Evolutionary conservation across 2,329 filamentous ascomycete species (phyloP).

Genomic region (Arthrinium phaeospermum): DNA sequence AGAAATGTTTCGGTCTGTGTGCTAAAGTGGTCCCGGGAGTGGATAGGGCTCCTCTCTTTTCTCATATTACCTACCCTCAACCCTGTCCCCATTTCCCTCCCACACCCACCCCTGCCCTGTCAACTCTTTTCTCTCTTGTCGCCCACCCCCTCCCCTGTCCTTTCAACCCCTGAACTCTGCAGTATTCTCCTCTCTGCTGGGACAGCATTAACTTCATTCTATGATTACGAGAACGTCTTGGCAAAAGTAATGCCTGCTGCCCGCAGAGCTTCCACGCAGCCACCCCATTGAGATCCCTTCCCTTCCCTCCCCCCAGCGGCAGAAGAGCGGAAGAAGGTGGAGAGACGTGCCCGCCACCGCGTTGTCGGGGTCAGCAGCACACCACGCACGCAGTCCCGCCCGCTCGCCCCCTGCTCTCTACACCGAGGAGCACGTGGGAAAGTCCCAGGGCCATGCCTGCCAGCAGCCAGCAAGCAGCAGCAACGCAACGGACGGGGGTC

Average conservation of each 20-base stretch:
- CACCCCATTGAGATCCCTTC: background rate
- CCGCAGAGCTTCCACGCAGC: background rate
- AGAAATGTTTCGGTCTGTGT: conserved; percentile 14
- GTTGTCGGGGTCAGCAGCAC: conserved; percentile 3
- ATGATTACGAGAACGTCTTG: conserved; percentile 11
- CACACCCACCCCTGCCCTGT: background rate
- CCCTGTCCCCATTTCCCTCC: background rate
- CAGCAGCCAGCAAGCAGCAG: background rate
- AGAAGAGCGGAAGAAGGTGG: conserved; percentile 16
- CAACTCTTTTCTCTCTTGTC: background rate
- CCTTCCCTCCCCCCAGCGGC: background rate
- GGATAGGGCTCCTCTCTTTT: conserved; percentile 13
- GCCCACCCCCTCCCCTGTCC: background rate
- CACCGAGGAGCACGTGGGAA: conserved; percentile 5
- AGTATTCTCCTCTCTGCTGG: background rate
- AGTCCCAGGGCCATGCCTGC: background rate
- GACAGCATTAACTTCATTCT: background rate
- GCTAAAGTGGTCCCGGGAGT: conserved; percentile 1
- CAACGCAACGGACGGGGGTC: background rate
- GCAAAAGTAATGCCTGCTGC: background rate
- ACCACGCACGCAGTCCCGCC: background rate
- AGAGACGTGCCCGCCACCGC: background rate
- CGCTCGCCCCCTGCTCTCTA: background rate
- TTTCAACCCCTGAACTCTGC: conserved; percentile 1
- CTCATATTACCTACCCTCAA: conserved; percentile 7